A percentile compares a stretch with the other conserved stretches of the same genome.
phyloP scores from a whole-genome alignment of 2,329 filamentous ascomycete species.

The Phaeosphaeria sp. region DNA sequence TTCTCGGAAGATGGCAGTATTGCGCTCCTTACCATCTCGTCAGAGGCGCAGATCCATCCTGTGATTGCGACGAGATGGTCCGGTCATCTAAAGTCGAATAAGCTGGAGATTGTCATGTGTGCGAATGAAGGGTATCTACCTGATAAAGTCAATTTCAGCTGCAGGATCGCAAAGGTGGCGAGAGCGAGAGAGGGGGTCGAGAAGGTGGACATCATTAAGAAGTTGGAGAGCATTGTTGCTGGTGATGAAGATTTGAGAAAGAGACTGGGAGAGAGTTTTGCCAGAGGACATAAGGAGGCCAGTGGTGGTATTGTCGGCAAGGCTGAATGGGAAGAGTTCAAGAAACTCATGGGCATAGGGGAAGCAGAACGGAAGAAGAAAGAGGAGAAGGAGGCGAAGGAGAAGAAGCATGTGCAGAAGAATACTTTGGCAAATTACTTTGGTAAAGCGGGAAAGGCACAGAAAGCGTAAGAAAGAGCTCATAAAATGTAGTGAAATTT shows the following conservation, averaged over 20 bases:
- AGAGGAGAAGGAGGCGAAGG: constrained; percentile 40
- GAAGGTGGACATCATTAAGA: constrained; percentile 69
- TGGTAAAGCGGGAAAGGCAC: constrained; percentile 12
- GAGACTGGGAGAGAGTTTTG: constrained; percentile 68
- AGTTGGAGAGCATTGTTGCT: constrained; percentile 60
- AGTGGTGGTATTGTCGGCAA: constrained; percentile 69
- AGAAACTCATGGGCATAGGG: constrained; percentile 64
- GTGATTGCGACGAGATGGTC: constrained; percentile 73
- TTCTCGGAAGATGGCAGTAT: constrained; percentile 69
- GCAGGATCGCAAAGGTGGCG: constrained; percentile 66
- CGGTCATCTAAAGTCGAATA: constrained; percentile 63
- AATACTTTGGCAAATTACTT: constrained; percentile 46
- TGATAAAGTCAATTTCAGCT: constrained; percentile 71
- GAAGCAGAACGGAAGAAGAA: constrained; percentile 57
- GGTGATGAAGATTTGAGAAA: constrained; percentile 48
- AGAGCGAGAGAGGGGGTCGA: constrained; percentile 55
- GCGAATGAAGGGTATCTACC: constrained; percentile 72
- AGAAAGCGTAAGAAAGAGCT: neutral
- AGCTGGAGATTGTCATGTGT: constrained; percentile 69
- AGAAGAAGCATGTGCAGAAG: constrained; percentile 37
- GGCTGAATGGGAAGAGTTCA: constrained; percentile 70
- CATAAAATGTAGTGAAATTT: neutral
- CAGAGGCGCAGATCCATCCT: constrained; percentile 68
- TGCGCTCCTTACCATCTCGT: constrained; percentile 68
- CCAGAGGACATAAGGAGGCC: constrained; percentile 71